Conservation (phyloP, 1,284 basidiomycete genomes). For the Coniferiporia sulphurascens region DNA sequence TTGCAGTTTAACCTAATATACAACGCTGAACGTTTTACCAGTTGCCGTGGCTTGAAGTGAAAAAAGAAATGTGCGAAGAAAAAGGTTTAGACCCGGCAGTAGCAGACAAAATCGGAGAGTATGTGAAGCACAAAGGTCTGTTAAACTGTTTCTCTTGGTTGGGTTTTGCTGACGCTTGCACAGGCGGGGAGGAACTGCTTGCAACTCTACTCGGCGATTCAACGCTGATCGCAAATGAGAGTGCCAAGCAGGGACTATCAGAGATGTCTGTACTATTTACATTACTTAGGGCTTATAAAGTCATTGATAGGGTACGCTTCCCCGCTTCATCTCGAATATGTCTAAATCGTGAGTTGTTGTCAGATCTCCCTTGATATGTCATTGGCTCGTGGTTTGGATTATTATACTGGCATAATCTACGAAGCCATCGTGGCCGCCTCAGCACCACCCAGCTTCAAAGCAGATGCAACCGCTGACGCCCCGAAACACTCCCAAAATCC, state of each 20-base stretch:
- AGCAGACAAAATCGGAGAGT: constrained; percentile 95
- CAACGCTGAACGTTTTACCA: constrained; percentile 27
- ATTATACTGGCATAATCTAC: constrained; percentile 99
- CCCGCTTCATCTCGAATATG: neutral
- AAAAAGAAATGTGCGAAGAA: constrained; percentile 94
- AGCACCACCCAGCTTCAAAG: constrained; percentile 79
- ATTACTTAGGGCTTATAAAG: constrained; percentile 79
- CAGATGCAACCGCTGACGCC: constrained; percentile 37
- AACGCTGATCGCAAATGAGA: constrained; percentile 63
- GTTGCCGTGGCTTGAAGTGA: constrained; percentile 89
- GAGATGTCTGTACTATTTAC: constrained; percentile 90
- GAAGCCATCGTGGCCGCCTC: constrained; percentile 94
- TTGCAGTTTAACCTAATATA: neutral
- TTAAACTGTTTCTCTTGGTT: neutral
- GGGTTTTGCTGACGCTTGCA: neutral
- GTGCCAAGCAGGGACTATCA: constrained; percentile 80
- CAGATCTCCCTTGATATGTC: constrained; percentile 96
- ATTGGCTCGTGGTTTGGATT: constrained; percentile 93
- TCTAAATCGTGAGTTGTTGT: constrained; percentile 8
- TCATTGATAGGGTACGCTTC: constrained; percentile 64
- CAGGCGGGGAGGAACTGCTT: constrained; percentile 78
- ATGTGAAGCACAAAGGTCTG: constrained; percentile 89
- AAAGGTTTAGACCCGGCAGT: constrained; percentile 84
- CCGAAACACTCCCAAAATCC: constrained; percentile 27
- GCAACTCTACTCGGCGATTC: constrained; percentile 68